Conservation (phyloP, 129 eudicot genomes). For the Artemisia annua region DNA sequence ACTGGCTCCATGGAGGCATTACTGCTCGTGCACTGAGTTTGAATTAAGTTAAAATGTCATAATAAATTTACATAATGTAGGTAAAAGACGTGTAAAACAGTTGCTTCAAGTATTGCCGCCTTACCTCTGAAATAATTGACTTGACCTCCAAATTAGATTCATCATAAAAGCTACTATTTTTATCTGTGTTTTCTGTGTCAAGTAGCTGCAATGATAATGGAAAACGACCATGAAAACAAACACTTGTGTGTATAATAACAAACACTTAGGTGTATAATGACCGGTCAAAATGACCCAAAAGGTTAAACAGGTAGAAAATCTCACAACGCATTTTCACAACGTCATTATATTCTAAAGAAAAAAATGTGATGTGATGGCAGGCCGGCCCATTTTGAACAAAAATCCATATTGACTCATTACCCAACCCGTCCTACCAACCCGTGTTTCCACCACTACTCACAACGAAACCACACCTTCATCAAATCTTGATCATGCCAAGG, state of each 20-base stretch:
- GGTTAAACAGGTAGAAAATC: background rate
- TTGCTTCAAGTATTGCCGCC: background rate
- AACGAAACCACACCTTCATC: conserved; percentile 60
- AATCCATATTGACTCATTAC: background rate
- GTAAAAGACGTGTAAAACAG: conserved; percentile 3
- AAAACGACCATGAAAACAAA: background rate
- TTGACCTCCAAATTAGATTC: too few relatives aligned
- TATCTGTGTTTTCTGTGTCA: too few relatives aligned
- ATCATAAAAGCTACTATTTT: too few relatives aligned
- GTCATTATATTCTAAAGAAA: background rate
- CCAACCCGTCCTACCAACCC: background rate
- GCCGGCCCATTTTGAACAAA: background rate
- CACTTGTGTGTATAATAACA: background rate
- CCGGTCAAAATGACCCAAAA: background rate
- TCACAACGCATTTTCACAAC: background rate
- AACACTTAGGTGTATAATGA: too few relatives aligned
- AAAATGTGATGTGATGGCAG: background rate
- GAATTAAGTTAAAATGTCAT: conserved; percentile 11
- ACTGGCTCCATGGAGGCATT: conserved; percentile 36
- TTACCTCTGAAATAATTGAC: too few relatives aligned
- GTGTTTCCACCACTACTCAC: background rate
- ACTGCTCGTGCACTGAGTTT: conserved; percentile 38
- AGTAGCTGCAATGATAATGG: conserved; percentile 18
- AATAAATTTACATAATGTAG: background rate
- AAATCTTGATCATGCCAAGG: conserved; percentile 92